A percentile compares a stretch with the other conserved stretches of the same genome.
Conservation (phyloP, 345 rosid species). For the rapeseed (Brassica napus) region Da-Ae NC_063436.1:6455001-6455500, state of each 20-base stretch:
- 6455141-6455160: background rate
- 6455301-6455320: conserved; percentile 25
- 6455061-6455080: no score
- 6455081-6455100: background rate
- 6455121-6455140: background rate
- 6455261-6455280: background rate
- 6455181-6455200: background rate
- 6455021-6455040: no score
- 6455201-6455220: background rate
- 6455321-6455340: conserved; percentile 15
- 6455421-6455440: conserved; percentile 9
- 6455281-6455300: conserved; percentile 9
- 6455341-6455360: conserved; percentile 40
- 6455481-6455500: background rate
- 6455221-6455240: background rate
- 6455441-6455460: conserved; percentile 29
- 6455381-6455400: conserved; percentile 35
- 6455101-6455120: background rate
- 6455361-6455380: conserved; percentile 41
- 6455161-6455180: background rate
- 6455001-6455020: no score
- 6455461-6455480: background rate
- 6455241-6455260: background rate
- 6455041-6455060: no score
- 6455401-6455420: conserved; percentile 5